Base-by-base conservation (phyloP, 2,329 filamentous ascomycete species). In the Aspergillus jensenii region DNA sequence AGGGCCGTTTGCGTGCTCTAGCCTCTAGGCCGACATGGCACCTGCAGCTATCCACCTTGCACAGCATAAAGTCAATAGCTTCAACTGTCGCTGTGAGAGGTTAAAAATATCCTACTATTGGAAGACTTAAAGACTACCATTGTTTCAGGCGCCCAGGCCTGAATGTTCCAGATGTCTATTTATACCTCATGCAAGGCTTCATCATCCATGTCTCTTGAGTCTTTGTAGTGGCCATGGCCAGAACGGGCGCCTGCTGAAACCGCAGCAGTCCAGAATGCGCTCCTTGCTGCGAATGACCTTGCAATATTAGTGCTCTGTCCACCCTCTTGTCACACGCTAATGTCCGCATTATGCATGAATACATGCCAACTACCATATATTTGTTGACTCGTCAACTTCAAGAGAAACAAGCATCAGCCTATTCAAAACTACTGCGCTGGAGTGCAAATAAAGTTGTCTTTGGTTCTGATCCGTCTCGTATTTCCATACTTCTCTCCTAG, bases 401-500 rank as follows among this genome's bases (percentile, higher is more conserved):
- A 17, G 23, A 39, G 52, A 51, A 56, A 52, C 27, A 56, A 56
- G 54, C 54, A 52, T 52, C 54, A 52, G 52, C 14, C 25, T 39
- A 23, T 25, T 25, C 21, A 7, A 11, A 14, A 21, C 35, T 47
- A 39, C 33, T 46, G 14, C 7, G 14, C 33, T 31, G 52, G 21
- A 23, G 15, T 41, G 19, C 23, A 40, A 50, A 45, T 56, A 56
- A n/a, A 56, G 54, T 56, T 56, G 54, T 41, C 23, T n/a, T 37
- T 27, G 39, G 44, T 49, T 50, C 35, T 48, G 52, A 33, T 40
- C 23, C 39, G 35, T 55, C 40, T 44, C 37, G 27, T 50, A 31
- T 53, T 27, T 14, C 14, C 41, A 37, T 23, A 14, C 8, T 15
- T 23, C 15, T 41, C 6, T 43, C 1, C 11, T 23, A 51, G 31